Evolutionary conservation across 2,329 filamentous ascomycete species (phyloP).

Genomic region (Botrytis medusae): DNA sequence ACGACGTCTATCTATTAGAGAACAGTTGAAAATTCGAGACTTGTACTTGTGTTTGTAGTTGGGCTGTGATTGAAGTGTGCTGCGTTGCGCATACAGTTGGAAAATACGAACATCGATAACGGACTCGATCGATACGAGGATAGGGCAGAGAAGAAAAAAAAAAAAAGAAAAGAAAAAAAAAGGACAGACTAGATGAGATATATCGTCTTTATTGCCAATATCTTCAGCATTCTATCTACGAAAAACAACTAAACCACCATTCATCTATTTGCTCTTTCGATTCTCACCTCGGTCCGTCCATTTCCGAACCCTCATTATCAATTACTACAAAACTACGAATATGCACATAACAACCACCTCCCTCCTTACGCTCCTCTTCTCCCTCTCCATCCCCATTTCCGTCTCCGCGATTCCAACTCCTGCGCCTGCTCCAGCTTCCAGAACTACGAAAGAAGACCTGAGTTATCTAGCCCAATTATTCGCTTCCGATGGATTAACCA

Average conservation of each 20-base stretch:
- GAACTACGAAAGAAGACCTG: slow-evolving; percentile 3
- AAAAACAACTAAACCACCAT: neutral
- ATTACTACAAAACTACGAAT: slow-evolving; percentile 28
- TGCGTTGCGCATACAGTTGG: neutral
- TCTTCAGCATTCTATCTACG: neutral
- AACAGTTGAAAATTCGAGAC: neutral
- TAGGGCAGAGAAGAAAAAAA: no score
- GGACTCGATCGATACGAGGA: neutral
- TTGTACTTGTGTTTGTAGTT: neutral
- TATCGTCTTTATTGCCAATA: neutral
- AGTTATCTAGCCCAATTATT: slow-evolving; percentile 1
- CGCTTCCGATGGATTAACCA: neutral
- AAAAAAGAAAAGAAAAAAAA: neutral
- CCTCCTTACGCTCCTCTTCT: slow-evolving; percentile 7
- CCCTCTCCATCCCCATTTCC: neutral
- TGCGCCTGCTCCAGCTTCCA: neutral
- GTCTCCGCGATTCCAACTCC: neutral
- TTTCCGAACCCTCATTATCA: neutral
- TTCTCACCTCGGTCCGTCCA: no score
- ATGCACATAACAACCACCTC: slow-evolving; percentile 43
- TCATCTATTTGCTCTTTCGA: neutral
- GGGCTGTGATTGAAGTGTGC: neutral
- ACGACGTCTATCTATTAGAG: neutral
- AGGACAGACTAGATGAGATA: neutral
- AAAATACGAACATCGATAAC: neutral